phyloP scores from a whole-genome alignment of 2,329 filamentous ascomycete genomes.

The Coniochaeta hoffmannii region DNA sequence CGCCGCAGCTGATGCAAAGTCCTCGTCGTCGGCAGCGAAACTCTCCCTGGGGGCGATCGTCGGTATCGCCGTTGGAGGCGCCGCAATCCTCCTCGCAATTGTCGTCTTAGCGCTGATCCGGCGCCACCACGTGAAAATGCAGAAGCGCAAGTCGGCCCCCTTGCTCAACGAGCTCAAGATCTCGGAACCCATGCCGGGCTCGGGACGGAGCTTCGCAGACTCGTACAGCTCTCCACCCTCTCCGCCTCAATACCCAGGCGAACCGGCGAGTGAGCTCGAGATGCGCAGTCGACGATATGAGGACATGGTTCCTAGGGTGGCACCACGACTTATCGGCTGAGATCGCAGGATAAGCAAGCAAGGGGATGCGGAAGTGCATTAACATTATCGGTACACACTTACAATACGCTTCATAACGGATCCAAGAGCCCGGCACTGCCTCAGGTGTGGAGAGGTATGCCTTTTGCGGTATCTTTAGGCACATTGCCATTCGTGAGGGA shows the following conservation, averaged over 20 bases:
- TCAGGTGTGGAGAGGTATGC: not conserved
- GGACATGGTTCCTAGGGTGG: conserved; percentile 46
- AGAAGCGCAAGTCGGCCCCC: conserved; percentile 12
- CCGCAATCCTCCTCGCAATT: conserved; percentile 31
- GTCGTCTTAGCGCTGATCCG: conserved; percentile 31
- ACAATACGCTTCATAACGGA: not conserved
- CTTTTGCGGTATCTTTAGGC: not conserved
- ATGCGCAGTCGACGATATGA: conserved; percentile 47
- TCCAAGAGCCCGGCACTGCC: not conserved
- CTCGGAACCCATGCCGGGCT: conserved; percentile 41
- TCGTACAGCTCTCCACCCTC: not conserved
- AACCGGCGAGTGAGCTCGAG: conserved; percentile 38
- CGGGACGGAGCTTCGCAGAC: conserved; percentile 28
- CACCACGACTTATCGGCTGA: conserved; percentile 29
- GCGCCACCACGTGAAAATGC: conserved; percentile 17
- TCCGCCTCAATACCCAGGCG: conserved; percentile 23
- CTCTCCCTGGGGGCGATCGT: conserved; percentile 37
- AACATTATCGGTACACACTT: not conserved
- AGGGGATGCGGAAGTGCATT: not conserved
- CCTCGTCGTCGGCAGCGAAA: not conserved
- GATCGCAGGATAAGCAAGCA: not conserved
- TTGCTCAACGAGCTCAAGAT: conserved; percentile 31
- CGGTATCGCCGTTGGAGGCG: conserved; percentile 41
- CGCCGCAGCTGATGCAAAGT: not conserved
- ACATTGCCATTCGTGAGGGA: not conserved